A percentile compares a stretch with the other conserved stretches of the same genome.
phyloP scores from a whole-genome alignment of 2,329 filamentous ascomycete genomes.

The Madurella mycetomatis region DNA sequence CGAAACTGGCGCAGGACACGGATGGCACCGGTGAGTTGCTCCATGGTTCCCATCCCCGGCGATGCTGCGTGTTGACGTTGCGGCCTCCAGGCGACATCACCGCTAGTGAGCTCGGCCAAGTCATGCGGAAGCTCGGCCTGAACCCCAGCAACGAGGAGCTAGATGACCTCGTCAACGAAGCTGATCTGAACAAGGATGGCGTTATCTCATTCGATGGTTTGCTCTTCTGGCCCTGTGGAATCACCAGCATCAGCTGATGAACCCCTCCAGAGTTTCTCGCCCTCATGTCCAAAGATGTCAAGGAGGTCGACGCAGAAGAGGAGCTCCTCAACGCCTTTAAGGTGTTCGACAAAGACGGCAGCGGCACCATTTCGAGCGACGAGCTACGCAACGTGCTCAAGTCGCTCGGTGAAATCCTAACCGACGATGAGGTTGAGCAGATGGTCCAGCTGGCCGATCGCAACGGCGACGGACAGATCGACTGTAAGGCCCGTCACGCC shows the following conservation, averaged over 20 bases:
- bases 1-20: constrained; percentile 44
- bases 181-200: constrained; percentile 60
- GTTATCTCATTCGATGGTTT: constrained; percentile 61
- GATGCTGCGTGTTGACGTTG: neutral
- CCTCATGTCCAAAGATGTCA: constrained; percentile 62
- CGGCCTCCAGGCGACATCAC: constrained; percentile 53
- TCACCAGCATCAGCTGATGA: neutral
- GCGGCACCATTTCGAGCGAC: constrained; percentile 59
- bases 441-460: constrained; percentile 63
- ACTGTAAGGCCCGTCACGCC: constrained; percentile 43
- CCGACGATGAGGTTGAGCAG: constrained; percentile 60
- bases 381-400: constrained; percentile 62
- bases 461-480: constrained; percentile 60
- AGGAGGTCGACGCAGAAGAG: constrained; percentile 57
- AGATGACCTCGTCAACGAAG: constrained; percentile 64
- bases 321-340: constrained; percentile 63
- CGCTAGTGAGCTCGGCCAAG: constrained; percentile 57
- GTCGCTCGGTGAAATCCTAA: constrained; percentile 60
- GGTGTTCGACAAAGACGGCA: constrained; percentile 63
- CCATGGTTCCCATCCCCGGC: neutral
- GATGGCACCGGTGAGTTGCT: constrained; percentile 50
- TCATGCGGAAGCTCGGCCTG: constrained; percentile 60
- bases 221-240: neutral
- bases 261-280: constrained; percentile 53
- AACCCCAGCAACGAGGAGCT: constrained; percentile 60